phyloP scores from a whole-genome alignment of 2,329 filamentous ascomycete species.

The Trichoderma koningii region DNA sequence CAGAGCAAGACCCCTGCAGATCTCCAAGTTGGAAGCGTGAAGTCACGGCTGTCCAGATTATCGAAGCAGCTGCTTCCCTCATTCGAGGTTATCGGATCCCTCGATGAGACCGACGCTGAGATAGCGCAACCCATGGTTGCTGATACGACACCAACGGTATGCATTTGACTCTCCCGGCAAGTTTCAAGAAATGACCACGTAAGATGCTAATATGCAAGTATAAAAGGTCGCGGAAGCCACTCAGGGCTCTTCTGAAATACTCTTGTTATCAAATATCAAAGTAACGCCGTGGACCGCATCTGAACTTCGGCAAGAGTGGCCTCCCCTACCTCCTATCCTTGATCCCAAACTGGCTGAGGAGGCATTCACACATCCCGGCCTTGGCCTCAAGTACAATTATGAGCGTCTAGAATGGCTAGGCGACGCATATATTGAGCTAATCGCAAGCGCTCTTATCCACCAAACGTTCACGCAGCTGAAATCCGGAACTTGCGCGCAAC shows the following conservation, averaged over 20 bases:
- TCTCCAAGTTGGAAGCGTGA: slow-evolving; percentile 21
- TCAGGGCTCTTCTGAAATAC: background rate
- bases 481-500: slow-evolving; percentile 70
- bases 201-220: background rate
- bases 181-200: no score
- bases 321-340: slow-evolving; percentile 62
- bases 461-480: slow-evolving; percentile 66
- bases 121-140: background rate
- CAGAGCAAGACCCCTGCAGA: slow-evolving; percentile 27
- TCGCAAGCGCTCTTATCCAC: slow-evolving; percentile 75
- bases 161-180: background rate
- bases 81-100: slow-evolving; percentile 29
- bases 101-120: background rate
- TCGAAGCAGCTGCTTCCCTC: slow-evolving; percentile 37
- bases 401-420: slow-evolving; percentile 87
- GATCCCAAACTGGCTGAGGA: slow-evolving; percentile 61
- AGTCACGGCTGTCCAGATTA: slow-evolving; percentile 28
- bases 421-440: slow-evolving; percentile 80
- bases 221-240: background rate
- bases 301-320: slow-evolving; percentile 52
- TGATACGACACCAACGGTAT: slow-evolving; percentile 4
- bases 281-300: slow-evolving; percentile 54
- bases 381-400: slow-evolving; percentile 53
- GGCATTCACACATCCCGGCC: slow-evolving; percentile 67
- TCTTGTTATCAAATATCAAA: slow-evolving; percentile 25